Base-by-base conservation (phyloP, 2,329 filamentous ascomycete genomes). In the Paraphoma sp. region DNA sequence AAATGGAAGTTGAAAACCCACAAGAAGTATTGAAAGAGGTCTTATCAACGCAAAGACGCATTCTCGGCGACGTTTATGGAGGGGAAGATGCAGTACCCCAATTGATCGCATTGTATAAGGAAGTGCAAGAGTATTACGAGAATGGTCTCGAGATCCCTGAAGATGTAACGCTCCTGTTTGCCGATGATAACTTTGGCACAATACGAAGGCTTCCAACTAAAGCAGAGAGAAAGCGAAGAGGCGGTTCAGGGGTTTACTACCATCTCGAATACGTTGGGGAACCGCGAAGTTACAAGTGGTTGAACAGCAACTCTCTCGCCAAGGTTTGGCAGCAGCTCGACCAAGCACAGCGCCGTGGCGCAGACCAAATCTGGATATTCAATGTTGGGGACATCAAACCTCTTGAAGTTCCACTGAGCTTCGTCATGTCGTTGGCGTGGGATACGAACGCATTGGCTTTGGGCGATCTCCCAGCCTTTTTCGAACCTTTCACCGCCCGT, bases 331-430 rank as follows among this genome's bases (percentile, higher is more conserved):
- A 48, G 18, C 49, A 62, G n/a, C 45, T 62, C 3, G 23, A 41
- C 14, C 45, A 53, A 45, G 51, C 50, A 5, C 33, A 53, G n/a
- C 28, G 43, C 17, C 18, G 44, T 49, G 54, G 46, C 6, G 43
- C 51, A 1, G 33, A 54, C 31, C 33, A 56, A 10, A 59, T 62
- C 11, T 62, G 59, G 59, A 46, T 62, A 3, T 51, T 62, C 48
- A 62, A 62, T 43, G 53, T 59, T 8, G 59, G 53, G 18, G 59
- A 62, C 17, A 48, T 62, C 16, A 62, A 62, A 41, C 59, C 59
- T 10, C 42, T 56, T 10, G 59, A 59, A 44, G 16, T 59, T 7
- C 56, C 53, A 8, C 29, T 59, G 11, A 51, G 42, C 17, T 57
- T 54, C 36, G 48, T 48, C 16, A 50, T 62, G 51, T 49, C 18